Base-by-base conservation (phyloP, 1,139 yeast genomes). In the Magnusiomyces tetraspermus region DNA sequence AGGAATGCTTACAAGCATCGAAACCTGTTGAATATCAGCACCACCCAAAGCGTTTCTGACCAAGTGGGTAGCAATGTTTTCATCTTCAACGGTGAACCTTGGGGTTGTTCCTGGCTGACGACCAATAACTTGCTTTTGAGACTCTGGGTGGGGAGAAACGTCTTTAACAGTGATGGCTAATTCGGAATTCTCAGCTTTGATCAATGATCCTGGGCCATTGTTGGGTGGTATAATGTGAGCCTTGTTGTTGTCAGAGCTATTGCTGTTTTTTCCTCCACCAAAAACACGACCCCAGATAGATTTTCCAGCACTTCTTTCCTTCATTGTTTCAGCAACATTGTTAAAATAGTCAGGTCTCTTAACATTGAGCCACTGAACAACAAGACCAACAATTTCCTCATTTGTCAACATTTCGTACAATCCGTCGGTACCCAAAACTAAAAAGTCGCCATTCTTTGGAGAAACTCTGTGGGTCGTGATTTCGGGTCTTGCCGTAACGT, bases 371-470 rank as follows among this genome's bases (percentile, higher is more conserved):
- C 99, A 92, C 65, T 85, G 85, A 15, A 88, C 95, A 17, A 92
- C 98, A 44, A 92, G 74, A 2, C 92, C 90, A 15, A 89, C 92
- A 54, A 92, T 89, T 65, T 92, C 97, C 64, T 88, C 96, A 67
- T 90, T 90, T 21, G 94, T 79, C 55, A 92, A 76, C 81, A 92
- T 78, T 67, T 94, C 98, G 67, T 84, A 94, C 51, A 92, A 74
- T 0, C 98, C 99, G 70, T 92, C 99, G n/a, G 95, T 83, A 0
- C 94, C 98, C 79, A 94, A 75, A 22, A 94, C 96, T 68, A 92
- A 72, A 62, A 94, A 92, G 64, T 88, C 95, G 58, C 89, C 82
- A 60, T 81, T 79, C 24, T 76, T 74, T 0, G 92, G 86, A 52
- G 76, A 75, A 49, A 94, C 79, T 63, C 82, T 80, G 13, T 94